phyloP scores from a whole-genome alignment of 495 filamentous ascomycete species.

The Extremus antarcticus region DNA sequence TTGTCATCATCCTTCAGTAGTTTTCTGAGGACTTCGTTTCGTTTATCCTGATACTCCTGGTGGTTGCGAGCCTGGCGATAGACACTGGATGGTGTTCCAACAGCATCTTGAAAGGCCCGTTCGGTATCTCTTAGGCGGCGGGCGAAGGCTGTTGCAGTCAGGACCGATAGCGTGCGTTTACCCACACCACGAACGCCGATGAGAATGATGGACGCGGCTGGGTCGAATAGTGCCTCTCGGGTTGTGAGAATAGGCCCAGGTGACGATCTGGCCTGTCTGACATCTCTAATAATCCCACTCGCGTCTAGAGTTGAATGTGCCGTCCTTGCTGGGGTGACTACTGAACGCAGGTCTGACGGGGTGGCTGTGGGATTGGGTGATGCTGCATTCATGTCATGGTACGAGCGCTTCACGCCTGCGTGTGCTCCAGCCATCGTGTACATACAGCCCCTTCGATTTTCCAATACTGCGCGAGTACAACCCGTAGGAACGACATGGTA shows the following conservation, averaged over 20 bases:
- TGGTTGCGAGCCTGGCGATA: constrained; percentile 52
- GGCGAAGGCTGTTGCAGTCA: constrained; percentile 60
- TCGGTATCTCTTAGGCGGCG: constrained; percentile 63
- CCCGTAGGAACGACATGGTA: too few species aligned
- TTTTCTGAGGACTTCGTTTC: constrained; percentile 49
- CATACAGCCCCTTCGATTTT: too few species aligned
- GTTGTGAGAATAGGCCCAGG: neutral
- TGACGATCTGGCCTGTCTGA: too few species aligned
- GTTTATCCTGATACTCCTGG: constrained; percentile 49
- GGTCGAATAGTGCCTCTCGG: constrained; percentile 34
- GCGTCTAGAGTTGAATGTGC: too few species aligned
- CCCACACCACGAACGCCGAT: constrained; percentile 66
- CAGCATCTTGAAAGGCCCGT: constrained; percentile 55
- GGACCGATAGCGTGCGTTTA: constrained; percentile 66
- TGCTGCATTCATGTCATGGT: constrained; percentile 1
- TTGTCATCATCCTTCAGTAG: constrained; percentile 55
- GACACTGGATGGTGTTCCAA: constrained; percentile 48
- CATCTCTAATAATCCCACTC: too few species aligned
- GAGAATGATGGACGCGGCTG: constrained; percentile 59
- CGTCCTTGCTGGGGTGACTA: too few species aligned
- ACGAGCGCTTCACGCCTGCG: constrained; percentile 12
- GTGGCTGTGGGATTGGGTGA: too few species aligned
- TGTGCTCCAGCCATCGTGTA: constrained; percentile 3
- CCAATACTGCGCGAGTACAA: too few species aligned
- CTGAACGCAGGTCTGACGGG: too few species aligned